Base-by-base conservation (phyloP, 208 protist species). In the Crithidia acanthocephali region DNA sequence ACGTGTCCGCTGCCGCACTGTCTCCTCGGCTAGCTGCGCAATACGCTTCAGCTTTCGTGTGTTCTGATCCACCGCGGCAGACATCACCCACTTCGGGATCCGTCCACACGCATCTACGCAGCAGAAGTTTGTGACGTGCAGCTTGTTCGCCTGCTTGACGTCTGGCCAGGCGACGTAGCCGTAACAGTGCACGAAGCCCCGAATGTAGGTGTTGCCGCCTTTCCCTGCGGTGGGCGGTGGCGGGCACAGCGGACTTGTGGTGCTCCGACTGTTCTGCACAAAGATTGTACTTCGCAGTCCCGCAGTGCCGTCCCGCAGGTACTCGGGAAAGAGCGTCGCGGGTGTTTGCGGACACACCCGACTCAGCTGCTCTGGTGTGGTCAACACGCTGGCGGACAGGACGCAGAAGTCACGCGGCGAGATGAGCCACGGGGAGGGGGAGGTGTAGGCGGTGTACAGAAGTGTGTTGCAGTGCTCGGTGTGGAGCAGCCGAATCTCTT, bases 381-480 rank as follows among this genome's bases (percentile, higher is more conserved):
- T 53, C 51, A 74, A n/a, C 3, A 70, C 53, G n/a, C 52, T 63
- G 10, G 78, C 67, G 0, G 62, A 62, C 35, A 40, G 27, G 10
- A 81, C 65, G 22, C 76, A 80, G 45, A 88, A 88, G 57, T 88
- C 83, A 16, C 83, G 83, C 22, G 83, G 67, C 0, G 83, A 63
- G 33, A 85, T 59, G 9, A 88, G 37, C 52, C 74, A 63, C 32
- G 72, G 72, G 3, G 76, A 67, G 13, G 67, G 79, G 13, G 73
- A 77, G 56, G 63, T 78, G 63, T 88, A 85, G 18, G 79, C 68
- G 22, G 73, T 80, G 67, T 88, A 85, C 25, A 83, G 50, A 11
- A 85, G 58, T 6, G 66, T 57, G 16, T 51, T 63, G 48, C 48
- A 52, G 20, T 13, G 32, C 30, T 50, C 65, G 27, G 23, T 48